Percentiles rank a stretch among this genome's conserved stretches.
These are phyloP conservation scores for Flaveria brownii DNA, from an alignment of 129 eudicot genomes.

Conservation along the genomic window DNA sequence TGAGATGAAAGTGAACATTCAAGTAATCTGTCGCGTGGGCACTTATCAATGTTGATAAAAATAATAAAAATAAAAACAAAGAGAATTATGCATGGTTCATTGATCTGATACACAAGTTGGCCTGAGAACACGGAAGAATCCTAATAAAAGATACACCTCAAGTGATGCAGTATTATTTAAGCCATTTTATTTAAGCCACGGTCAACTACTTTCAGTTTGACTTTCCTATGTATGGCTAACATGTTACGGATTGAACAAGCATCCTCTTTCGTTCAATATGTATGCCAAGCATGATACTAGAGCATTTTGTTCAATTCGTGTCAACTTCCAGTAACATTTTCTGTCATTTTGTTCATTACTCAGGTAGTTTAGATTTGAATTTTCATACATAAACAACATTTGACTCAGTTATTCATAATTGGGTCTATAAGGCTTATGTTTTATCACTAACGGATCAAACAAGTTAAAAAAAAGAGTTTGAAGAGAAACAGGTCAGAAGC, in stretches of 20 bases:
- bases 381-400: background rate
- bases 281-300: background rate
- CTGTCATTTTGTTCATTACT: background rate
- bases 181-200: background rate
- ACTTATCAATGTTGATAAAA: no score
- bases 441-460: background rate
- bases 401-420: background rate
- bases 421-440: background rate
- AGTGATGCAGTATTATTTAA: background rate
- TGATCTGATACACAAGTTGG: no score
- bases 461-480: background rate
- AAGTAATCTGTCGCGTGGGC: no score
- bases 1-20: no score
- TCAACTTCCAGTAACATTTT: background rate
- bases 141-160: background rate
- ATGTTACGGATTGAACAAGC: no score
- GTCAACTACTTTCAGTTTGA: background rate
- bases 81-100: no score
- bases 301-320: background rate
- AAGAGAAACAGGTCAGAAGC: background rate
- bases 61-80: no score
- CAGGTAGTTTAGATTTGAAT: background rate
- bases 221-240: no score
- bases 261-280: background rate
- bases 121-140: background rate